Evolutionary conservation across 306 rosid species (phyloP).

Genomic region (Glycine tomentella): DNA sequence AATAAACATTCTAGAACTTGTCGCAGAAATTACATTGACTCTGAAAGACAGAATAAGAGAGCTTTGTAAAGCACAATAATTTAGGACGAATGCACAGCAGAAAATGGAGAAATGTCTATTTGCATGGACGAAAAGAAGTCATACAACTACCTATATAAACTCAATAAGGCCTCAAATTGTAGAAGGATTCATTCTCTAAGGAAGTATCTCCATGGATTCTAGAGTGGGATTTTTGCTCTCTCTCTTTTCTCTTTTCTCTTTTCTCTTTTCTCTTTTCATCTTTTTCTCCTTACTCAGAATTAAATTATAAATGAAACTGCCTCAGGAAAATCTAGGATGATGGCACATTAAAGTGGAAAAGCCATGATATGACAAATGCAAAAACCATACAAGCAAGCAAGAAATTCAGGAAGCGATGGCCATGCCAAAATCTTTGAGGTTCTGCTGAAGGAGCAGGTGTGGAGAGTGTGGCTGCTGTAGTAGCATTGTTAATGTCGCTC

Average conservation of each 20-base stretch:
- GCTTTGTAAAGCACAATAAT: constrained; percentile 42
- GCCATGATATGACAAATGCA: constrained; percentile 96
- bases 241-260: no score
- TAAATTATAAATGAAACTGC: constrained; percentile 25
- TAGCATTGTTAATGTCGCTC: constrained; percentile 55
- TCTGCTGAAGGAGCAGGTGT: constrained; percentile 60
- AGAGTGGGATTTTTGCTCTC: not conserved
- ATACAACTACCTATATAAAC: constrained; percentile 29
- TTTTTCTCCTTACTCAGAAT: constrained; percentile 31
- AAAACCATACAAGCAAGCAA: constrained; percentile 94
- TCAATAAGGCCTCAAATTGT: constrained; percentile 43
- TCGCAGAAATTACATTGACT: constrained; percentile 36
- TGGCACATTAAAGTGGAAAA: constrained; percentile 83
- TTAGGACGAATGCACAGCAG: constrained; percentile 49
- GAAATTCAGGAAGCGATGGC: constrained; percentile 91
- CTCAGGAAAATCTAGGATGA: constrained; percentile 51
- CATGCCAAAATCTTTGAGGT: constrained; percentile 85
- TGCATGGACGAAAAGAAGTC: constrained; percentile 32
- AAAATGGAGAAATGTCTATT: constrained; percentile 44
- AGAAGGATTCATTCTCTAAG: constrained; percentile 29
- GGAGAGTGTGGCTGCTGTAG: constrained; percentile 58
- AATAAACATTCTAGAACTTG: constrained; percentile 45
- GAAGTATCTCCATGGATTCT: constrained; percentile 17
- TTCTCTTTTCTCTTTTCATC: not conserved
- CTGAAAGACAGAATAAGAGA: constrained; percentile 35